These are phyloP conservation scores for Aspergillus eucalypticola DNA, from an alignment of 2,329 filamentous ascomycete species.

Conservation along the genomic window DNA sequence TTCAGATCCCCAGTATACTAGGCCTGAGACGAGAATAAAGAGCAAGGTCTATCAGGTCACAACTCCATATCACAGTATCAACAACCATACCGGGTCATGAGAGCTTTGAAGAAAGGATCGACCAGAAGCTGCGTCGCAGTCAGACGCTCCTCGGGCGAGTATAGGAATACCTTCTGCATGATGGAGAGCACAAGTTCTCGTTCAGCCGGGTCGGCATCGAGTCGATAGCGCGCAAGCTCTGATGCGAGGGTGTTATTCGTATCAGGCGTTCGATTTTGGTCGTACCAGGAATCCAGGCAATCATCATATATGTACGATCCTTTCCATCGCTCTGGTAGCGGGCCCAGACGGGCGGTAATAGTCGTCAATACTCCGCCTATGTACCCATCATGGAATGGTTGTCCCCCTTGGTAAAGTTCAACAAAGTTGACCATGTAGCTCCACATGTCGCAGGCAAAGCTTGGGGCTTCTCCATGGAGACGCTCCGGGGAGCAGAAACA, in stretches of 20 bases:
- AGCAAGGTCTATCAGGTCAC: too few species aligned
- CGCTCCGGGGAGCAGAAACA: slow-evolving; percentile 30
- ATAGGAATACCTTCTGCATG: too few species aligned
- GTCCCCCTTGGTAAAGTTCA: slow-evolving; percentile 22
- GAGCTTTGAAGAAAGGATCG: too few species aligned
- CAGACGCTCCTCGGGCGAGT: too few species aligned
- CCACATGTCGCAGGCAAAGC: slow-evolving; percentile 33
- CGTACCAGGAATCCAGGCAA: slow-evolving; percentile 30
- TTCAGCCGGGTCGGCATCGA: slow-evolving; percentile 24
- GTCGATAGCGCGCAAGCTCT: slow-evolving; percentile 17
- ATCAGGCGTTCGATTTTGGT: slow-evolving; percentile 20
- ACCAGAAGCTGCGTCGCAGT: too few species aligned
- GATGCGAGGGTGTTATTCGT: slow-evolving; percentile 9
- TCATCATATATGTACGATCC: slow-evolving; percentile 17
- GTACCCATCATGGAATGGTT: slow-evolving; percentile 20
- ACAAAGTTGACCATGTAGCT: slow-evolving; percentile 33
- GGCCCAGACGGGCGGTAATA: slow-evolving; percentile 26
- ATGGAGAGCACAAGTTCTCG: background rate
- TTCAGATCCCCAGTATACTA: too few species aligned
- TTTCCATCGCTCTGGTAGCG: slow-evolving; percentile 30
- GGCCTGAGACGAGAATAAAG: too few species aligned
- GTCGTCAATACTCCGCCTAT: slow-evolving; percentile 22
- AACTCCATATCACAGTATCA: too few species aligned
- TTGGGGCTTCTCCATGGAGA: slow-evolving; percentile 27
- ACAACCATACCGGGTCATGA: too few species aligned